phyloP scores from a whole-genome alignment of 257 asterid genomes.

The Forsythia viridissima region DNA sequence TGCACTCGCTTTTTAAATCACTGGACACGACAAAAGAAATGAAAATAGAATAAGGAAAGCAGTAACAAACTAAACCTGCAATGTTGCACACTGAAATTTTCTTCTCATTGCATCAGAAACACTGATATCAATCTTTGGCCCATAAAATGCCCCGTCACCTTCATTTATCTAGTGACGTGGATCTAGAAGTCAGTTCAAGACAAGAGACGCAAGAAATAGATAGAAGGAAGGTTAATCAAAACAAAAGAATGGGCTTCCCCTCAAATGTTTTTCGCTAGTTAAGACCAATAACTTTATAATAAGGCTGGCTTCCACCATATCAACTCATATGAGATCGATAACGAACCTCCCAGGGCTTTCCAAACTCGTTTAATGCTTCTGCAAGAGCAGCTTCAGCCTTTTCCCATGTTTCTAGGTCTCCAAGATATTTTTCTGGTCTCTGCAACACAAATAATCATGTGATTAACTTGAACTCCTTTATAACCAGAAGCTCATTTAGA shows the following conservation, averaged over 20 bases:
- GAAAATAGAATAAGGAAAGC: slow-evolving; percentile 6
- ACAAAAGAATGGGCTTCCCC: slow-evolving; percentile 1
- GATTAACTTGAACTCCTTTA: slow-evolving; percentile 15
- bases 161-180: slow-evolving; percentile 64
- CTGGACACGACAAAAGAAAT: background rate
- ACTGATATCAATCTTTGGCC: slow-evolving; percentile 92
- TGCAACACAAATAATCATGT: slow-evolving; percentile 34
- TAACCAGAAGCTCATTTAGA: slow-evolving; percentile 9
- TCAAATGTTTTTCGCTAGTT: background rate
- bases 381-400: slow-evolving; percentile 90
- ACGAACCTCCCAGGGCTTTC: slow-evolving; percentile 95
- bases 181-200: slow-evolving; percentile 27
- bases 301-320: background rate
- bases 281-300: background rate
- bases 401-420: slow-evolving; percentile 77
- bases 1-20: background rate
- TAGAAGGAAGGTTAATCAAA: slow-evolving; percentile 13
- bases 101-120: slow-evolving; percentile 96
- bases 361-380: slow-evolving; percentile 88
- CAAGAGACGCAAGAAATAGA: slow-evolving; percentile 11
- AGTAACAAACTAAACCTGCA: slow-evolving; percentile 60
- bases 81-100: slow-evolving; percentile 93
- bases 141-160: slow-evolving; percentile 97
- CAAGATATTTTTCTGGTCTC: slow-evolving; percentile 97
- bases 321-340: slow-evolving; percentile 8